Base-by-base conservation (phyloP, 768 basidiomycete species). In the Lactifluus pinguis region DNA sequence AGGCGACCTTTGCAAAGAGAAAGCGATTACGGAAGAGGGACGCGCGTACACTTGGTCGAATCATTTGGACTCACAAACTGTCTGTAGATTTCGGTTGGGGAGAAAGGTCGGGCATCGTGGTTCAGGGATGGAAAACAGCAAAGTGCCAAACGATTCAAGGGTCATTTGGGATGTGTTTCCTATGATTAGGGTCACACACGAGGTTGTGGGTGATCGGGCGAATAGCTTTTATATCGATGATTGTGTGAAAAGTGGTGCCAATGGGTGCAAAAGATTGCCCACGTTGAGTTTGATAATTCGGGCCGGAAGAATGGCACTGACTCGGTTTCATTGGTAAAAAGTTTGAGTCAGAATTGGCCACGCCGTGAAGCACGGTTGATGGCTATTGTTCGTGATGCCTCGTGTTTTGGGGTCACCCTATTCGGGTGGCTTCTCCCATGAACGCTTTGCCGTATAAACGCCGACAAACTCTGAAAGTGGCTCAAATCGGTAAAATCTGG, bases 331-430 rank as follows among this genome's bases (percentile, higher is more conserved):
- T 25, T 25, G 25, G 25, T 25, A 25, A 25, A 25, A 25, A 25
- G 25, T 25, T 25, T 42, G 42, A 42, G 42, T 42, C 42, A 42
- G 11, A 25, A 42, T 42, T 42, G 44, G 44, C 44, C 44, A 30
- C 47, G 47, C 25, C 21, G 47, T 25, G n/a, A 39, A 25, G 39
- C 6, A 10, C 36, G 1, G 7, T 9, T 21, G 49, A 32, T 44
- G 19, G 32, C 47, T 32, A 25, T 49, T 56, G 42, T n/a, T 39
- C 44, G 58, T 34, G 39, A 4, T 21, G 51, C 61, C 61, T 62
- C 61, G 51, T 62, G 61, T 41, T 25, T 25, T 34, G 21, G 38
- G 32, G 8, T 32, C 30, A 19, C 57, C 32, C 42, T 51, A 36
- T 58, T 51, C 34, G 57, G 56, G 9, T 44, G 1, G 30, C 30